These are phyloP conservation scores for Penicillium sp. DNA, from an alignment of 2,329 filamentous ascomycete species.

Conservation along the genomic window DNA sequence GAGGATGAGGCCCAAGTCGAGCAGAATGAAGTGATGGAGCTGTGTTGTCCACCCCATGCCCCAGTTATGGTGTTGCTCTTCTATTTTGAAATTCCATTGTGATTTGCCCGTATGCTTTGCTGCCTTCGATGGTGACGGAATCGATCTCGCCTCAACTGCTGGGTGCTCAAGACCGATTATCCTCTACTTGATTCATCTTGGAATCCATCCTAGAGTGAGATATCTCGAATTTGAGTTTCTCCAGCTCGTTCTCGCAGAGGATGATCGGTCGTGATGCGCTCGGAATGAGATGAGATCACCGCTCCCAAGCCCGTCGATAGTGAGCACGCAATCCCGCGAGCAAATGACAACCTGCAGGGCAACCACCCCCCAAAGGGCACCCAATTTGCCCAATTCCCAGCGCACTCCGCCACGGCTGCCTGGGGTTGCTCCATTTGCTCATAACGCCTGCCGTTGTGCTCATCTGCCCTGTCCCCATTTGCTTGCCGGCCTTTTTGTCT, in stretches of 20 bases:
- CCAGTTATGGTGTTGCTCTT: slow-evolving; percentile 6
- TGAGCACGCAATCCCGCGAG: slow-evolving; percentile 42
- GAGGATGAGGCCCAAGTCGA: neutral
- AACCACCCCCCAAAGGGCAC: neutral
- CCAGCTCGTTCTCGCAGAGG: neutral
- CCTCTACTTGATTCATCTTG: neutral
- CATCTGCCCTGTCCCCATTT: slow-evolving; percentile 18
- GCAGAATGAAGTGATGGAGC: slow-evolving; percentile 1
- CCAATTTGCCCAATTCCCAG: neutral
- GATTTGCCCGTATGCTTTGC: slow-evolving; percentile 7
- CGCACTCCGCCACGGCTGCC: slow-evolving; percentile 13
- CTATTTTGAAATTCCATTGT: slow-evolving; percentile 1
- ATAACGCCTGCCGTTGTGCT: neutral
- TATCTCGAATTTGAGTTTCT: neutral
- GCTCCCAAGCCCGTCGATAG: slow-evolving; percentile 15
- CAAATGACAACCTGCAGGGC: slow-evolving; percentile 30
- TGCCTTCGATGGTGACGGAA: neutral
- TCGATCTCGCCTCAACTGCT: neutral
- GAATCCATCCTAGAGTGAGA: neutral
- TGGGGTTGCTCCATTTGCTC: slow-evolving; percentile 10
- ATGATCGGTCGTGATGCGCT: neutral
- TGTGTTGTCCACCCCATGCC: neutral
- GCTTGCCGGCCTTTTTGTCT: slow-evolving; percentile 8
- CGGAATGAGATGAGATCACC: slow-evolving; percentile 22
- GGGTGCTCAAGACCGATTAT: neutral